Percentiles rank a stretch among this genome's conserved stretches.
Conservation (phyloP, 2,329 filamentous ascomycete species). For the Stachybotrys echinatus region DNA sequence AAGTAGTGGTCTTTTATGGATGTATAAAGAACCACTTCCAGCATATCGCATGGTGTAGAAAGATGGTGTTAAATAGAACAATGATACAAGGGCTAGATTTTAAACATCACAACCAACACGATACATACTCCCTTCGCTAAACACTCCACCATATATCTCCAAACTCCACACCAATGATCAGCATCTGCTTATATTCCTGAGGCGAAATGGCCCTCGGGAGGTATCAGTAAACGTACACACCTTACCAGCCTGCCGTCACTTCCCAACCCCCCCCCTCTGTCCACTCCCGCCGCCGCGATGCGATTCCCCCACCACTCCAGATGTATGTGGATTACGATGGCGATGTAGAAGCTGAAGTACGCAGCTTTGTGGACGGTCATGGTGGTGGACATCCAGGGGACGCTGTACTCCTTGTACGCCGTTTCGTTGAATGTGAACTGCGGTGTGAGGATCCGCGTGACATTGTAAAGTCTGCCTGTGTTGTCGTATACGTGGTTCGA, state of each 20-base stretch:
- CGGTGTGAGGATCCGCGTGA: conserved; percentile 43
- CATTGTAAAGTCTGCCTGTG: conserved; percentile 44
- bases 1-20: too few species aligned
- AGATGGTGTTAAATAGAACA: too few species aligned
- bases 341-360: conserved; percentile 21
- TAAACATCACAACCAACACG: too few species aligned
- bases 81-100: too few species aligned
- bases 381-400: conserved; percentile 44
- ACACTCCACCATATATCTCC: too few species aligned
- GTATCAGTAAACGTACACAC: conserved; percentile 14
- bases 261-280: conserved; percentile 11
- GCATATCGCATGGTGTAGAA: too few species aligned
- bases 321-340: conserved; percentile 21
- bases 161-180: not conserved
- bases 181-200: not conserved
- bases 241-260: conserved; percentile 4
- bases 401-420: conserved; percentile 45
- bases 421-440: conserved; percentile 43
- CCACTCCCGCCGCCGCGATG: conserved; percentile 13
- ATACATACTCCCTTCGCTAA: too few species aligned
- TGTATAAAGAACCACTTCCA: too few species aligned
- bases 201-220: conserved; percentile 11
- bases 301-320: conserved; percentile 19
- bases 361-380: conserved; percentile 29
- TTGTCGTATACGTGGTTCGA: conserved; percentile 53